Evolutionary conservation across 164 flowering plant species (phyloP), one percentile per base, ranked within the genome.

Genomic region (Protea cynaroides): DNA sequence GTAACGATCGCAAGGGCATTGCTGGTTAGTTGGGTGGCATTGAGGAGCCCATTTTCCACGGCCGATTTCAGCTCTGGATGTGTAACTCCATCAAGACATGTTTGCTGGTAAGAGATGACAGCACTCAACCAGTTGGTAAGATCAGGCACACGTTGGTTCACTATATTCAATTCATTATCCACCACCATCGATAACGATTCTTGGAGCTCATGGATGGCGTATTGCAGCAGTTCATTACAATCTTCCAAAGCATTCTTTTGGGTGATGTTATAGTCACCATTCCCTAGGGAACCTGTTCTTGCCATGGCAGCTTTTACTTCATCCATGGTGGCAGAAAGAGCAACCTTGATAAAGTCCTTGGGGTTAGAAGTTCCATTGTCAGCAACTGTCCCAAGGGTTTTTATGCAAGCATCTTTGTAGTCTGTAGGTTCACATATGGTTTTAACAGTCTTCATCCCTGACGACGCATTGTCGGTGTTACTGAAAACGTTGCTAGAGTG

Each of bases 71-170:
- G 14, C 8, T 76, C 77, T 1, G 78, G 78, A 0, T 72, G 12
- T 13, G 55, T 38, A 58, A 83, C 21, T 0, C 85, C 86, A 34
- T 85, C 89, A 3, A 81, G 56, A 69, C 89, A 85, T 0, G 82
- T 64, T 29, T 77, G 69, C 18, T 83, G 83, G 72, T 83, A 85
- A 0, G 84, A 67, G n/a, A 83, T 56, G 17, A 79, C 79, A 0
- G 86, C 86, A 19, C 84, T 81, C 25, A 83, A 37, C 86, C 85
- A 83, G 69, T 75, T 80, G 63, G 59, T 76, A 19, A 82, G 59
- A 36, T 84, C 83, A 2, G 61, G 63, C 1, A 59, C 74, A 8
- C 78, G 61, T 8, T 78, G 79, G 0, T 46, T 43, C 51, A 81
- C n/a, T 0, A 67, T 58, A n/a, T 76, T 75, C 60, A 79, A 1